Base-by-base conservation (phyloP, 1,139 yeast genomes). In the Yamadazyma atlantica region DNA sequence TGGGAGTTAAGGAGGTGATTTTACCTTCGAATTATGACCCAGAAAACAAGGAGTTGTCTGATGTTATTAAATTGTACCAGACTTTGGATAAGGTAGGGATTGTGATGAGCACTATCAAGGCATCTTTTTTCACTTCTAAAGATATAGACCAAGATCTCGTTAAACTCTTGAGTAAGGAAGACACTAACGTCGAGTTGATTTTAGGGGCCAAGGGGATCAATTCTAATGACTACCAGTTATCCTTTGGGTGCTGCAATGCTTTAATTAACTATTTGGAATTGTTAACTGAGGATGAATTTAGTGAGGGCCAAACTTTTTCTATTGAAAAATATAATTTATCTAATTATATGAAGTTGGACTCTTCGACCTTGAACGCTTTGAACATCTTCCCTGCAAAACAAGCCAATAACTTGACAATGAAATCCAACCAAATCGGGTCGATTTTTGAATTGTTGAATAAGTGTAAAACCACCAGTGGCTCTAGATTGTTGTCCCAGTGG, bases 401-500 rank as follows among this genome's bases (percentile, higher is more conserved):
- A 37, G 35, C 52, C 2, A 34, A 44, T 32, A 46, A 46, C 29
- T 35, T 57, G 7, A 64, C 75, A 4, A 72, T 61, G 32, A 72
- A 76, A 29, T 72, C 85, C 38, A 50, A 46, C 30, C 48, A 59
- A 29, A 45, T 68, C n/a, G 57, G 66, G 12, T 85, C 95, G 4
- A 64, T 92, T 29, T 89, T 78, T 56, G 96, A 94, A 21, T 69
- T 94, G 32, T 69, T 92, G 49, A 92, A 92, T 65, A 80, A 82
- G 48, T 92, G 97, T 66, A 87, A 85, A 53, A 84, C 95, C 2
- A 71, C 81, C 1, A 87, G 94, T 15, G 98, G 98, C 3, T 72
- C 92, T 1, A 75, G 97, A 48, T 64, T 90, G 38, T 72, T 92
- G 26, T 82, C 92, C 10, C 96, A 88, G 54, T 92, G 98, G 98